Evolutionary conservation across 257 asterid genomes (phyloP).

Genomic region (Fraxinus excelsior): DNA sequence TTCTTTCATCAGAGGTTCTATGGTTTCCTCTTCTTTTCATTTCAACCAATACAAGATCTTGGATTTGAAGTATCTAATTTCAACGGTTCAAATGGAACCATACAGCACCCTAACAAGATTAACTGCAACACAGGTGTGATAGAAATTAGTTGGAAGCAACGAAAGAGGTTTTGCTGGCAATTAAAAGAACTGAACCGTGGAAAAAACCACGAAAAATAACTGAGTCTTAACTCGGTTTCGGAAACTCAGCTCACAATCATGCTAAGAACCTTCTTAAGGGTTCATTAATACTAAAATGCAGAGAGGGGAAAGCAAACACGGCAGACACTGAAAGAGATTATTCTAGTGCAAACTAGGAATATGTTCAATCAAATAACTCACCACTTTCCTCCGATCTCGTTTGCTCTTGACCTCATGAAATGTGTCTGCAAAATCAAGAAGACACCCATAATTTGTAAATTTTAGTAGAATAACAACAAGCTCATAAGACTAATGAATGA

Average conservation of each 20-base stretch:
- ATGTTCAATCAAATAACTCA: slow-evolving; percentile 22
- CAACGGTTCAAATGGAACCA: slow-evolving; percentile 1
- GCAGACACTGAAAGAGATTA: neutral
- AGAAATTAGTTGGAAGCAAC: neutral
- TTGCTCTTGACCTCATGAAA: slow-evolving; percentile 65
- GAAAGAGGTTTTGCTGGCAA: neutral
- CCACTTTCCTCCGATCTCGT: slow-evolving; percentile 56
- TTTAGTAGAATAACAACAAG: neutral
- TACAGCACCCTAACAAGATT: neutral
- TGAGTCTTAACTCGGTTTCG: neutral
- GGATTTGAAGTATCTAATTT: neutral
- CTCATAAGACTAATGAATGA: neutral
- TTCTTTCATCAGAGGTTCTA: neutral
- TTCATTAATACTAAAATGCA: neutral
- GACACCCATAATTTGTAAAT: neutral
- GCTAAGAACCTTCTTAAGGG: neutral
- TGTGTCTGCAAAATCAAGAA: slow-evolving; percentile 47
- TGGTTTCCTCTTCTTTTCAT: neutral
- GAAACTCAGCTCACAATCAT: neutral
- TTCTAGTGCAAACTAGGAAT: neutral
- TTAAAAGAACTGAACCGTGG: neutral
- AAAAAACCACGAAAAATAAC: neutral
- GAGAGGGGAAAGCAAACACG: neutral
- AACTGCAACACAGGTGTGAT: neutral
- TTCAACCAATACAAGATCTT: neutral